These are phyloP conservation scores for Monosporascus sp. DNA, from an alignment of 2,329 filamentous ascomycete genomes.

Conservation along the genomic window DNA sequence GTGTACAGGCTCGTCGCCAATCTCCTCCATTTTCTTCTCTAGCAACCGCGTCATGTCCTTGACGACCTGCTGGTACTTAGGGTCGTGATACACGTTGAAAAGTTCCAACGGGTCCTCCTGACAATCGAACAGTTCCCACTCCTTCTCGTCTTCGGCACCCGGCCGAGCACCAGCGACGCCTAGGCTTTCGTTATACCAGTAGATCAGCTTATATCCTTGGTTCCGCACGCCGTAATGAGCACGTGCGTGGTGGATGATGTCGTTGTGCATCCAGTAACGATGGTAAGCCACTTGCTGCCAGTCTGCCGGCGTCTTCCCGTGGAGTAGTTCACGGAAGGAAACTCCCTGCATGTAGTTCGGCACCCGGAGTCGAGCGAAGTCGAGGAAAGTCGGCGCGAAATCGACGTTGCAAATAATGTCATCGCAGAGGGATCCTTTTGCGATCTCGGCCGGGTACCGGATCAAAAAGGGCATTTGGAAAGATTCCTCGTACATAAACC, in stretches of 20 bases:
- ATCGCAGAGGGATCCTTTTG: constrained; percentile 31
- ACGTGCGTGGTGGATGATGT: constrained; percentile 42
- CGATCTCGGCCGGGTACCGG: constrained; percentile 38
- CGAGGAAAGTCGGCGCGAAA: constrained; percentile 46
- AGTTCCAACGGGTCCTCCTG: constrained; percentile 43
- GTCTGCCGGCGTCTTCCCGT: constrained; percentile 31
- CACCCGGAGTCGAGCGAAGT: constrained; percentile 33
- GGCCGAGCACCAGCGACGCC: constrained; percentile 38
- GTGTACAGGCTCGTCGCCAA: constrained; percentile 1
- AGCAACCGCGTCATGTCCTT: constrained; percentile 34
- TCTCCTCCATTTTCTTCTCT: constrained; percentile 41
- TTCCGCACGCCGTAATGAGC: constrained; percentile 49
- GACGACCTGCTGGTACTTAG: constrained; percentile 32
- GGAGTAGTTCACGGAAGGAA: constrained; percentile 35
- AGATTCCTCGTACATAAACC: constrained; percentile 53
- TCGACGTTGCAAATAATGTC: constrained; percentile 51
- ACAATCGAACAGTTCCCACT: constrained; percentile 52
- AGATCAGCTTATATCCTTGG: constrained; percentile 49
- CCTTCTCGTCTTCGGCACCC: constrained; percentile 35
- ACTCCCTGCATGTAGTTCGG: constrained; percentile 49
- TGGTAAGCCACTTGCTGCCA: constrained; percentile 51
- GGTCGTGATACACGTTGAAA: constrained; percentile 39
- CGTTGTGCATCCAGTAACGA: constrained; percentile 52
- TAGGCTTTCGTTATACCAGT: constrained; percentile 49
- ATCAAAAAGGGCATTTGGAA: constrained; percentile 53